phyloP scores from a whole-genome alignment of 805 yeast species.

The Teunomyces stri region DNA sequence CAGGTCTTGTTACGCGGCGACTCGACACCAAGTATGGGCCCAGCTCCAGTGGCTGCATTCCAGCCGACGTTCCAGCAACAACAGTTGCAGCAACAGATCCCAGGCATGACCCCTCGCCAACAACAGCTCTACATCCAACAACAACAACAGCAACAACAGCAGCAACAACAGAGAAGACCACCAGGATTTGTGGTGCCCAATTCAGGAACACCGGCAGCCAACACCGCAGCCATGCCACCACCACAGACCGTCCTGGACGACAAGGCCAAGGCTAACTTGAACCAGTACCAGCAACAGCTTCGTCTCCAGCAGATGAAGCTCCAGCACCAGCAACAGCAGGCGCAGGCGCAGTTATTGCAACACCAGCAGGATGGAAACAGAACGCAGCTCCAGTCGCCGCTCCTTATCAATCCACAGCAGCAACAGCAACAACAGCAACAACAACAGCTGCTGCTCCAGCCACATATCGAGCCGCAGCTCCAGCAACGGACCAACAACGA shows the following conservation, averaged over 20 bases:
- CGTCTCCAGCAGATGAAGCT: constrained; percentile 15
- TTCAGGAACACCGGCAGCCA: not conserved
- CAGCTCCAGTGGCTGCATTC: not conserved
- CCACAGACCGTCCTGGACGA: constrained; percentile 7
- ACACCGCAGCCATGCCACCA: constrained; percentile 9
- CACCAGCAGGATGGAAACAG: constrained; percentile 3
- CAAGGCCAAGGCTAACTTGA: constrained; percentile 5
- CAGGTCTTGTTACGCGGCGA: constrained; percentile 14
- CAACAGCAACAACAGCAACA: not conserved
- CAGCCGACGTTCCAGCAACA: constrained; percentile 6
- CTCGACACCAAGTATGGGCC: not conserved
- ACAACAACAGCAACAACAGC: constrained; percentile 3
- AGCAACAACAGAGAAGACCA: constrained; percentile 1
- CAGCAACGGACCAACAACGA: constrained; percentile 6
- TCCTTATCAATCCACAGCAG: constrained; percentile 2
- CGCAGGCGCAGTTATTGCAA: constrained; percentile 8
- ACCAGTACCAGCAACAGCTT: constrained; percentile 15
- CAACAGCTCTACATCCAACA: constrained; percentile 3
- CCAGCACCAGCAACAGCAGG: constrained; percentile 13
- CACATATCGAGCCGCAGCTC: not conserved
- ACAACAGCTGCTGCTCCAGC: not conserved
- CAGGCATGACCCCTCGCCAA: not conserved
- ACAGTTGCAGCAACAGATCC: constrained; percentile 6
- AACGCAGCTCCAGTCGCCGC: constrained; percentile 9
- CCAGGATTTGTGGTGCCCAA: constrained; percentile 5